Conservation (phyloP, 305 asterid genomes). For the Nicotiana rustica region DNA sequence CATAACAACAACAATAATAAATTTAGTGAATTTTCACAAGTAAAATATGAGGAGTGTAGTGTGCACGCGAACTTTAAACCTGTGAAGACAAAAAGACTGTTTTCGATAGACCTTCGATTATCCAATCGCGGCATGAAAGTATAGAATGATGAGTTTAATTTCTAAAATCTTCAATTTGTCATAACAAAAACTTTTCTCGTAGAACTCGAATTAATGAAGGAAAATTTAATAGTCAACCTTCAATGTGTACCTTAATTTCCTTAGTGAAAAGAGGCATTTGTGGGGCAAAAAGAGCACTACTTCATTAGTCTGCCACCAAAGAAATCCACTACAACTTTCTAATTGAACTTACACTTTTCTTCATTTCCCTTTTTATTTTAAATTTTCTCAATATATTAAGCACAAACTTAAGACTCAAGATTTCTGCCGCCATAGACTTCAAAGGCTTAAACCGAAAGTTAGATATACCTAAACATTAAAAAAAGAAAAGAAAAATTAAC, state of each 20-base stretch:
- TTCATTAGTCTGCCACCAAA: constrained; percentile 30
- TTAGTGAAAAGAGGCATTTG: constrained; percentile 2
- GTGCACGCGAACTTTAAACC: no score
- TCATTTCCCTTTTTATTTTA: background rate
- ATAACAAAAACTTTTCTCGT: background rate
- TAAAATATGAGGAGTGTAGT: no score
- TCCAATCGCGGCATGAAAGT: background rate
- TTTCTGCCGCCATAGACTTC: constrained; percentile 19
- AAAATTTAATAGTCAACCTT: background rate
- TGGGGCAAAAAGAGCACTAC: constrained; percentile 5
- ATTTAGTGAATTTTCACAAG: no score
- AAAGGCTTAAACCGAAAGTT: constrained; percentile 30
- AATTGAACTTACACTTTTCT: background rate
- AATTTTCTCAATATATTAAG: background rate
- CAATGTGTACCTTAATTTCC: constrained; percentile 6
- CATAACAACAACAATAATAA: no score
- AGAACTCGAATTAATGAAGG: background rate
- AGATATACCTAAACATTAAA: background rate
- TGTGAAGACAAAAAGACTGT: no score
- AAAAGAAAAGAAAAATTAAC: no score
- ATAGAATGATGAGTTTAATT: background rate
- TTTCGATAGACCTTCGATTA: no score
- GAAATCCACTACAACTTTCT: constrained; percentile 26
- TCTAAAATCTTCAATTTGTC: no score
- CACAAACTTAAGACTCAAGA: constrained; percentile 35